Evolutionary conservation across 768 basidiomycete genomes (phyloP).

Genomic region (Boletus rex-veris): DNA sequence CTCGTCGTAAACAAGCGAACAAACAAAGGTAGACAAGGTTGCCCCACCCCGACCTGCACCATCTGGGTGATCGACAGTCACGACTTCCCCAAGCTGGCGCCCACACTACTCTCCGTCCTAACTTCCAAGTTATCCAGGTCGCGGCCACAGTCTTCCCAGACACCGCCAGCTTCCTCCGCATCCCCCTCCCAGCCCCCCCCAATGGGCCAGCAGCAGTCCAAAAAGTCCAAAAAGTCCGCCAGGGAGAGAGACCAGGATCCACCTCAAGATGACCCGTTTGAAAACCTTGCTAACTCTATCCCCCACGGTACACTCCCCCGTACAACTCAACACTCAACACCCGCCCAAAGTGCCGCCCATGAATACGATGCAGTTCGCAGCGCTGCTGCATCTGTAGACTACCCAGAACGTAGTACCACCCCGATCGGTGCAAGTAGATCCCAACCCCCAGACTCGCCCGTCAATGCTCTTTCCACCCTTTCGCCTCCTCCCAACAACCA

Average conservation of each 20-base stretch:
- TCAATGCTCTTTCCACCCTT: slow-evolving; percentile 36
- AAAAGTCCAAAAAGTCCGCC: slow-evolving; percentile 67
- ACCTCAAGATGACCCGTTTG: slow-evolving; percentile 38
- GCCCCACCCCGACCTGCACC: slow-evolving; percentile 23
- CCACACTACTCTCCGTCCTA: slow-evolving; percentile 73
- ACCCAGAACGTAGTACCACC: slow-evolving; percentile 32
- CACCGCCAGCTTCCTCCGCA: slow-evolving; percentile 52
- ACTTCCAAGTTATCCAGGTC: slow-evolving; percentile 67
- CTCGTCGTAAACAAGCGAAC: slow-evolving; percentile 30
- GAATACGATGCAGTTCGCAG: slow-evolving; percentile 34
- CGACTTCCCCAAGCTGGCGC: slow-evolving; percentile 63
- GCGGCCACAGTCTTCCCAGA: slow-evolving; percentile 70
- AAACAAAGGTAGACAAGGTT: slow-evolving; percentile 30
- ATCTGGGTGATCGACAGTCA: slow-evolving; percentile 28
- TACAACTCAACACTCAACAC: slow-evolving; percentile 38
- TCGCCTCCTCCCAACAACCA: slow-evolving; percentile 38
- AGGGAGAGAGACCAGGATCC: slow-evolving; percentile 68
- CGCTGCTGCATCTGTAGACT: slow-evolving; percentile 33
- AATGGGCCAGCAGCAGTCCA: slow-evolving; percentile 85
- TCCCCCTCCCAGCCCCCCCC: slow-evolving; percentile 38
- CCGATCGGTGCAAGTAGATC: slow-evolving; percentile 41
- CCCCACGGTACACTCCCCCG: slow-evolving; percentile 46
- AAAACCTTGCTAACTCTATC: slow-evolving; percentile 36
- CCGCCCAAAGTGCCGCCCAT: slow-evolving; percentile 39
- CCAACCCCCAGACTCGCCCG: slow-evolving; percentile 31